Conservation (phyloP, 345 rosid genomes). For the Aegle marmelos region DNA sequence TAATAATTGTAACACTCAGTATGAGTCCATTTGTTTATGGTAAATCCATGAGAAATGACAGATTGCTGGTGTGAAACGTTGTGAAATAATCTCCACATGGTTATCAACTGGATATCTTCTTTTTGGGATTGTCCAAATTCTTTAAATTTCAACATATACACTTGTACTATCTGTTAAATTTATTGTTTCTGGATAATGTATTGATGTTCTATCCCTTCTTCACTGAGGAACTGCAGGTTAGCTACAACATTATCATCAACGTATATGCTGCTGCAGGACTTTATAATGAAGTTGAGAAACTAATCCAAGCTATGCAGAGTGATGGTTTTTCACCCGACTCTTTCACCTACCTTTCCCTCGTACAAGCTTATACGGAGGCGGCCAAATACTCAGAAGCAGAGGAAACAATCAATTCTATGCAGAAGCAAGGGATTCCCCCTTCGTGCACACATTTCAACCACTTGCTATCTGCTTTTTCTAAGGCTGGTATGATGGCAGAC, state of each 20-base stretch:
- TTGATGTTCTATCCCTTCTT: constrained; percentile 3
- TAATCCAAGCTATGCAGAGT: constrained; percentile 56
- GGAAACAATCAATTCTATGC: constrained; percentile 48
- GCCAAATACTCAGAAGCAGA: constrained; percentile 59
- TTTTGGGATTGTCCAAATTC: not conserved
- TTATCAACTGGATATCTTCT: not conserved
- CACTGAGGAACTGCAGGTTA: constrained; percentile 43
- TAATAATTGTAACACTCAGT: not conserved
- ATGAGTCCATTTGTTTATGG: not conserved
- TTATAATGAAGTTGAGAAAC: constrained; percentile 45
- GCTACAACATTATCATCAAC: constrained; percentile 69
- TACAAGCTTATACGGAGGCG: constrained; percentile 54
- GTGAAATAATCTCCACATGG: not conserved
- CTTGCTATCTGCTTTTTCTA: constrained; percentile 48
- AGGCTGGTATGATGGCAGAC: constrained; percentile 55
- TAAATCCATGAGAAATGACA: not conserved
- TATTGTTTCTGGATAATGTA: not conserved
- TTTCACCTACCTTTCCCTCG: constrained; percentile 44
- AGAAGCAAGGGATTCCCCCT: constrained; percentile 42
- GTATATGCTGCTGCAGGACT: constrained; percentile 47
- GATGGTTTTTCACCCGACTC: constrained; percentile 51
- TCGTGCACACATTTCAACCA: constrained; percentile 54
- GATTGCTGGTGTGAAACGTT: not conserved
- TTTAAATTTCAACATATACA: not conserved
- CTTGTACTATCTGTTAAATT: not conserved